Evolutionary conservation across 208 protist genomes (phyloP), one percentile per base, ranked within the genome.

Genomic region (Endotrypanum monterogeii): DNA sequence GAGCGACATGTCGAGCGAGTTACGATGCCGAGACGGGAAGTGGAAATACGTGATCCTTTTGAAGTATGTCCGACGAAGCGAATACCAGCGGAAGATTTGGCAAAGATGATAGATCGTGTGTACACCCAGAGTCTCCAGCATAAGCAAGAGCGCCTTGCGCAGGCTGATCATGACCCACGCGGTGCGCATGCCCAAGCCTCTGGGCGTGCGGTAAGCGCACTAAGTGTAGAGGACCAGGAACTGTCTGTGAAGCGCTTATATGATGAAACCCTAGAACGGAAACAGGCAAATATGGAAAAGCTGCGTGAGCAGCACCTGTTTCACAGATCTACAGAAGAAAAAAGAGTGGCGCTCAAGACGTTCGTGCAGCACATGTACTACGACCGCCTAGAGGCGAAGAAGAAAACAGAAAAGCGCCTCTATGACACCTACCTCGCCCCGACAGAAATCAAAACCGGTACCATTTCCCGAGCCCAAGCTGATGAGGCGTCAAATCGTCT

Each of bases 291-390:
- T 23, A 78, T 90, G 48, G 81, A 82, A 28, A 52, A 85, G 35
- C 74, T 78, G 20, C 56, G 79, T 11, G 60, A 84, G 58, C 87
- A 85, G 54, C 78, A 86, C 62, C 71, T 76, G 25, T 85, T 76
- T 65, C 79, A 87, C 20, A 67, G 73, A 5, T 48, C 12, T 8
- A 7, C 12, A 3, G 25, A 61, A 0, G 20, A 52, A 8, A 74
- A 72, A 44, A 69, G 83, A 76, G 76, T 93, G 11, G 77, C 83
- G n/a, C 76, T 92, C 0, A 76, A 87, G 23, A 80, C 74, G 30
- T 92, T 89, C 82, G 87, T 92, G 28, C 81, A 93, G 68, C 85
- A 91, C 65, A 93, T 95, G 88, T 95, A 95, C 78, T 46, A 77
- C 23, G 80, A 89, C 44, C 77, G 83, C 1, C 77, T 95, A 14